Base-by-base conservation (phyloP, 495 filamentous ascomycete genomes). In the Penicillium canariense region DNA sequence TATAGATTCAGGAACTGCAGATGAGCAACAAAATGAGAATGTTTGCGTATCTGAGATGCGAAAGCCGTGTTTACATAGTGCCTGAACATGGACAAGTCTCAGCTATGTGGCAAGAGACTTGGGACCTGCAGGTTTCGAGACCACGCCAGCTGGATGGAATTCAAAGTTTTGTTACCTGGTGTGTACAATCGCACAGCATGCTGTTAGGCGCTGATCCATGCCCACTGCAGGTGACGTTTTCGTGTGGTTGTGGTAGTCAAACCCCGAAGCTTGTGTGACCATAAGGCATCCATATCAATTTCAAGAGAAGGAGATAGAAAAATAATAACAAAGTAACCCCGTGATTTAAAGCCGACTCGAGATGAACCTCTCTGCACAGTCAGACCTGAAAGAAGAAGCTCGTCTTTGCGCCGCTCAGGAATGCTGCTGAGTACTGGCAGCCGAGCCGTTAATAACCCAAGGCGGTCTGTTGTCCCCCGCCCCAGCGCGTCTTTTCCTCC, bases 381-480 rank as follows among this genome's bases (percentile, higher is more conserved):
- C 20, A 11, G 20, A 5, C 18, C 22, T 42, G 38, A 6, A 42
- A 42, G 38, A 25, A 39, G 25, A 42, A n/a, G n/a, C 11, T 17
- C 18, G 38, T 14, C 20, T 25, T 20, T 11, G 36, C 18, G 9
- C 22, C 18, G 10, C 22, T 4, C 3, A 42, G 18, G 38, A 42
- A 42, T 42, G 38, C 17, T 42, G 38, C n/a, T 17, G 20, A 42
- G 25, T 42, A 12, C 20, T 3, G 25, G n/a, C 25, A 30, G 43
- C 14, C 25, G 26, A 25, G 2, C 5, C n/a, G 40, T 22, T 49
- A 22, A 47, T 18, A 14, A 32, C 22, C 31, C 20, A 61, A 65
- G 56, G 61, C 58, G 64, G 62, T 67, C 40, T 54, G 58, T 45
- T 52, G 32, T 56, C 54, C 43, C 56, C 54, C 53, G 30, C 46